phyloP scores from a whole-genome alignment of 163 green algal species.

The Scenedesmus sp. region DNA sequence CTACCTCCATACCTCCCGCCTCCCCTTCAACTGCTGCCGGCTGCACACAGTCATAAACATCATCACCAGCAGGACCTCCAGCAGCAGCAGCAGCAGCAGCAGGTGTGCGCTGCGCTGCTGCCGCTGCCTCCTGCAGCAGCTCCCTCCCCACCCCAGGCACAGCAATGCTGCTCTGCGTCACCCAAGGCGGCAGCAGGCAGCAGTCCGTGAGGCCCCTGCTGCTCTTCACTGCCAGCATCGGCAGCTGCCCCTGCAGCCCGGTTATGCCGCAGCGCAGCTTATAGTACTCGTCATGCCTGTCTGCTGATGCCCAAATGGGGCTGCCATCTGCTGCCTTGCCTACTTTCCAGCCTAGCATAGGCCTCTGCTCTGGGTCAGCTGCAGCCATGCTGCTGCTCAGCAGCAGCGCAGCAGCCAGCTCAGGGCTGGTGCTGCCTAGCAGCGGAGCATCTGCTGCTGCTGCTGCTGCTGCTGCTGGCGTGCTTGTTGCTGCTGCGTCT shows the following conservation, averaged over 20 bases:
- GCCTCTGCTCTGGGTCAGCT: constrained; percentile 24
- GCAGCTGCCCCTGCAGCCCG: constrained; percentile 18
- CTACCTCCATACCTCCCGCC: not conserved
- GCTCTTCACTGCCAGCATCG: constrained; percentile 39
- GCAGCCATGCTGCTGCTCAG: constrained; percentile 22
- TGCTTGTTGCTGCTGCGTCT: not conserved
- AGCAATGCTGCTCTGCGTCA: not conserved
- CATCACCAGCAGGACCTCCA: not conserved
- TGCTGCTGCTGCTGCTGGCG: not conserved
- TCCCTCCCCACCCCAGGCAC: not conserved
- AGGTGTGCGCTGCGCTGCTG: not conserved
- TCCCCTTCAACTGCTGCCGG: not conserved
- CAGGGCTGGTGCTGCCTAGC: not conserved
- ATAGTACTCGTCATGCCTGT: constrained; percentile 50
- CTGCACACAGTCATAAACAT: not conserved
- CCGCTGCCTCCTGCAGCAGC: not conserved
- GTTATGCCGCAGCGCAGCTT: constrained; percentile 1
- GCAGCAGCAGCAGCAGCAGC: constrained; percentile 25
- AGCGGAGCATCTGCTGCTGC: constrained; percentile 14
- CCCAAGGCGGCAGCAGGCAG: constrained; percentile 28
- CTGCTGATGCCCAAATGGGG: constrained; percentile 3
- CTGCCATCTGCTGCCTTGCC: constrained; percentile 11
- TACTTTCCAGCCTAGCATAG: constrained; percentile 37
- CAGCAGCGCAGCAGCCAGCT: constrained; percentile 45
- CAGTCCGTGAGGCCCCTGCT: constrained; percentile 30